phyloP scores from a whole-genome alignment of 345 rosid genomes.

The Murraya koenigii region DNA sequence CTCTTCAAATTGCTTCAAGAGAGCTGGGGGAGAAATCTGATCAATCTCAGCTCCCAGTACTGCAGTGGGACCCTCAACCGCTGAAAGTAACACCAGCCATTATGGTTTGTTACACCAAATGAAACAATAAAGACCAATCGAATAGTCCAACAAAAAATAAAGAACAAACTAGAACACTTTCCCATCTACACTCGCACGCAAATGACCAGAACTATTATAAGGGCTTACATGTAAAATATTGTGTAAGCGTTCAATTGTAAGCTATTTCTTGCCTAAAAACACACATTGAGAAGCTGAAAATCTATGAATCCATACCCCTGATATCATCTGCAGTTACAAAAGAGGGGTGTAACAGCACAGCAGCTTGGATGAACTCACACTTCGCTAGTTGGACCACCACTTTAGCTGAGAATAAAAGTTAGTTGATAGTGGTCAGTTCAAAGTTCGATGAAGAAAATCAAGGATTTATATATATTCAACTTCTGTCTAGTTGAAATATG shows the following conservation, averaged over 20 bases:
- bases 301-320: constrained; percentile 40
- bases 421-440: not conserved
- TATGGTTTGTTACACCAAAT: not conserved
- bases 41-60: constrained; percentile 63
- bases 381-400: constrained; percentile 67
- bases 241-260: not conserved
- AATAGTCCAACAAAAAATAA: not conserved
- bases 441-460: not conserved
- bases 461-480: not conserved
- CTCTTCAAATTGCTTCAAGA: constrained; percentile 47
- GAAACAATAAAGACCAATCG: not conserved
- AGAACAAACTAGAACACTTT: not conserved
- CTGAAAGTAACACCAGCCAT: constrained; percentile 27
- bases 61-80: constrained; percentile 43
- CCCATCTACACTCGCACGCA: not conserved
- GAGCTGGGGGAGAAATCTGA: constrained; percentile 38
- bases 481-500: not conserved
- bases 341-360: constrained; percentile 73
- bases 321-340: constrained; percentile 65
- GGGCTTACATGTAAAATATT: not conserved
- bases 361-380: constrained; percentile 52
- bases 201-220: not conserved
- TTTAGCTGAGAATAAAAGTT: constrained; percentile 50
- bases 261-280: not conserved
- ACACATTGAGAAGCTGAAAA: not conserved